Percentiles rank a stretch among this genome's conserved stretches.
These are phyloP conservation scores for Emericellopsis atlantica DNA, from an alignment of 2,329 filamentous ascomycete species.

Conservation along the genomic window DNA sequence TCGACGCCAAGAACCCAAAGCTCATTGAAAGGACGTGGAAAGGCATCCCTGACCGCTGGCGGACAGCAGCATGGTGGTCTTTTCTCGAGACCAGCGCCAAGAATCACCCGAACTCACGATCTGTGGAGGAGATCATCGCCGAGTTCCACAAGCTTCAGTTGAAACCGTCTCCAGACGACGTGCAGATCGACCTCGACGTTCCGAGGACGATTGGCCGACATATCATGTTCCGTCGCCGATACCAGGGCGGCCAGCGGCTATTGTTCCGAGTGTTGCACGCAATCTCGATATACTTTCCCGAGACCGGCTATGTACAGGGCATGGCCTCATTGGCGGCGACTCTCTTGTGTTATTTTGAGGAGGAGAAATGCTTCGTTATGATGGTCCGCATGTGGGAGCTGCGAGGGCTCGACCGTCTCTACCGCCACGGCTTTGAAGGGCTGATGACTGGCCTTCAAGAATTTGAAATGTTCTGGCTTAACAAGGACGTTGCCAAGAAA, in stretches of 20 bases:
- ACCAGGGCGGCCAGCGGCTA: slow-evolving; percentile 81
- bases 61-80: slow-evolving; percentile 85
- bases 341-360: slow-evolving; percentile 90
- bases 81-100: slow-evolving; percentile 73
- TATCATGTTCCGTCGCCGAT: slow-evolving; percentile 91
- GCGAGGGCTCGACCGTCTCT: slow-evolving; percentile 74
- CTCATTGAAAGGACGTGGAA: slow-evolving; percentile 92
- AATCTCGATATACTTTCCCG: slow-evolving; percentile 80
- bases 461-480: slow-evolving; percentile 77
- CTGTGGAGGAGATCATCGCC: slow-evolving; percentile 59
- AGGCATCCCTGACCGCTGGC: slow-evolving; percentile 93
- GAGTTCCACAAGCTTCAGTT: slow-evolving; percentile 63
- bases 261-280: slow-evolving; percentile 88
- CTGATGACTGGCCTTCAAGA: slow-evolving; percentile 77
- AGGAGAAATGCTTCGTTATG: slow-evolving; percentile 92
- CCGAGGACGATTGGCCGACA: slow-evolving; percentile 89
- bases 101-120: slow-evolving; percentile 42
- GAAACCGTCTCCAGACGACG: slow-evolving; percentile 72
- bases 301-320: slow-evolving; percentile 91
- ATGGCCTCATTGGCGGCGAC: slow-evolving; percentile 94
- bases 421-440: slow-evolving; percentile 71
- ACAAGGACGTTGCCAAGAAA: slow-evolving; percentile 67
- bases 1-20: slow-evolving; percentile 73
- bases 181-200: slow-evolving; percentile 95
- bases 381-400: slow-evolving; percentile 87